Evolutionary conservation across 176 grass and related monocot genomes (phyloP), one percentile per base, ranked within the genome.

Genomic region (Juncus effusus): DNA sequence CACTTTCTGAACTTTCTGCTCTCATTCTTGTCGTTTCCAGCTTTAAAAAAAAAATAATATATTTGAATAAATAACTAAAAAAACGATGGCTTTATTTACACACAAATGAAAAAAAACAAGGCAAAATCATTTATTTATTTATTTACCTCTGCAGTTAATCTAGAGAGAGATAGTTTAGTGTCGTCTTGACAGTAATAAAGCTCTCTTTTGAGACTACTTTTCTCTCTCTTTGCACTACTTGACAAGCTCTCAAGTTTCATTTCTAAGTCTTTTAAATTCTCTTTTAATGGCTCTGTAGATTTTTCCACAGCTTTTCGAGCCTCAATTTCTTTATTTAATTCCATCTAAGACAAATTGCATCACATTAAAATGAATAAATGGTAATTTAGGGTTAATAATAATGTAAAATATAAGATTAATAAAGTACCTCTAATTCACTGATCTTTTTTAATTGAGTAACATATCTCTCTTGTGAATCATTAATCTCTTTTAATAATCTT

Each of bases 211-310:
- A 89, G 82, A 16, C 47, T 54, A 72, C 77, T 89, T 78, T 71
- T 92, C 80, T 92, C 94, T 81, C 94, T 89, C 52, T 92, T 88
- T 80, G 83, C 85, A 63, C 73, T 92, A 79, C 82, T 85, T 40
- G 85, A 86, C 44, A 84, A 64, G 13, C 74, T 79, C 57, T 89
- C 82, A 45, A 92, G 72, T 62, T 81, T 82, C 67, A 64, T 70
- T 82, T 89, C 84, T 54, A 92, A 70, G 59, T 92, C 88, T 67
- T 59, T 86, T 47, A 83, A 50, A 13, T 49, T 81, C 62, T 86
- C 94, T 81, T 92, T 89, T 12, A 79, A 78, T 37, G 82, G 88
- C 77, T 78, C 62, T 62, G 64, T 12, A 69, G 73, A 75, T 60
- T 78, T 67, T 82, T 92, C 85, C 40, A 82, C 77, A 56, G 42